A percentile compares a stretch with the other conserved stretches of the same genome.
Evolutionary conservation across 2,329 filamentous ascomycete species (phyloP).

Genomic region (Colletotrichum liaoningense): DNA sequence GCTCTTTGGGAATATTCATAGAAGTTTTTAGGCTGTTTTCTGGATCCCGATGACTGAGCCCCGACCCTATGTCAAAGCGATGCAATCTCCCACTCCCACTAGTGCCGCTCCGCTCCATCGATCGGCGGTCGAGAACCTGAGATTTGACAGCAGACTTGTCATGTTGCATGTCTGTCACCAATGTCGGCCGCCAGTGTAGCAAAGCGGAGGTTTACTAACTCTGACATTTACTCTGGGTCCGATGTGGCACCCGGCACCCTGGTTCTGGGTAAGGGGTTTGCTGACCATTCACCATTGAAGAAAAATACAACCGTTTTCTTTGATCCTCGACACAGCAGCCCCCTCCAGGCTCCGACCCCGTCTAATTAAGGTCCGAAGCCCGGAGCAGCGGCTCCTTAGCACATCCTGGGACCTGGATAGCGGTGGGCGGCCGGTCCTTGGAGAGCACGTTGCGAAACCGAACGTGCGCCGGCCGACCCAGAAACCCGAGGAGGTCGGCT

Average conservation of each 20-base stretch:
- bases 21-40: background rate
- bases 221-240: slow-evolving; percentile 11
- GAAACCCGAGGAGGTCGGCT: slow-evolving; percentile 4
- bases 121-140: slow-evolving; percentile 11
- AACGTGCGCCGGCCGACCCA: background rate
- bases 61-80: background rate
- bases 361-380: slow-evolving; percentile 15
- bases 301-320: background rate
- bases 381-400: background rate
- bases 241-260: slow-evolving; percentile 3
- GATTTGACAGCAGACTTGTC: slow-evolving; percentile 1
- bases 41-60: background rate
- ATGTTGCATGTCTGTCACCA: background rate
- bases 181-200: background rate
- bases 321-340: background rate
- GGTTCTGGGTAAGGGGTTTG: slow-evolving; percentile 19
- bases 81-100: slow-evolving; percentile 1
- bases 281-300: background rate
- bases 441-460: background rate
- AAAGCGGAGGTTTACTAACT: background rate
- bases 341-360: background rate
- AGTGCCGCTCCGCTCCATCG: background rate
- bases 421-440: slow-evolving; percentile 17
- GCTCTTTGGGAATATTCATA: background rate
- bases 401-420: background rate